Evolutionary conservation across 768 basidiomycete genomes (phyloP), one percentile per base, ranked within the genome.

Genomic region (Pleurotus cornucopiae): DNA sequence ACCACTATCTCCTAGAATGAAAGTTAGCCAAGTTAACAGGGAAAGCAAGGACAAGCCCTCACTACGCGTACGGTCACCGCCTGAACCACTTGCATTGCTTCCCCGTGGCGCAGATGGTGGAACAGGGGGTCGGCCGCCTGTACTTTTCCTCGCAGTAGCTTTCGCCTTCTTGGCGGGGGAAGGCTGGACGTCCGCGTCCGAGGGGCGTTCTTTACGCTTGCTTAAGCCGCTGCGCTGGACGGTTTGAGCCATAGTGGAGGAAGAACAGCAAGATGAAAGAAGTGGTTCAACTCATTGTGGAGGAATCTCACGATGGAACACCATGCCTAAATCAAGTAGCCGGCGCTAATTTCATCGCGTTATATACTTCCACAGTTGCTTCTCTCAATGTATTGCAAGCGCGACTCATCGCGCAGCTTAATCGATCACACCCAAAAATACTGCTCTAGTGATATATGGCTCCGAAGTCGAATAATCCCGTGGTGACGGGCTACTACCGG

Each of bases 101-200:
- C 7, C 37, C 43, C 49, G 51, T 37, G 23, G 46, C 18, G 26
- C 44, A 6, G 39, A 38, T 45, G 37, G 49, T 20, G 26, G n/a
- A n/a, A 16, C 37, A 40, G 85, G 84, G 39, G 81, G 71, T 45
- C 72, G 73, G 14, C 89, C 86, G 54, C 91, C 91, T 0, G 91
- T 91, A 69, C 84, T 89, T 71, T 94, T 94, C 60, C 94, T 81
- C 9, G 94, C 93, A 1, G 91, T 93, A 46, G 68, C 70, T 60
- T 74, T 83, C 18, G 71, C 49, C 63, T 77, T 80, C 68, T 85
- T 86, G 5, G 75, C 63, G 4, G 73, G 51, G 39, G 51, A 73
- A 9, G 81, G 76, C 1, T 81, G 73, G 1, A 78, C 73, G 5
- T 77, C 73, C 57, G 78, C 76, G 6, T 69, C 69, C 37, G 69